A percentile compares a stretch with the other conserved stretches of the same genome.
Conservation (phyloP, 352 stramenopile species). For the Plasmopara halstedii region DNA sequence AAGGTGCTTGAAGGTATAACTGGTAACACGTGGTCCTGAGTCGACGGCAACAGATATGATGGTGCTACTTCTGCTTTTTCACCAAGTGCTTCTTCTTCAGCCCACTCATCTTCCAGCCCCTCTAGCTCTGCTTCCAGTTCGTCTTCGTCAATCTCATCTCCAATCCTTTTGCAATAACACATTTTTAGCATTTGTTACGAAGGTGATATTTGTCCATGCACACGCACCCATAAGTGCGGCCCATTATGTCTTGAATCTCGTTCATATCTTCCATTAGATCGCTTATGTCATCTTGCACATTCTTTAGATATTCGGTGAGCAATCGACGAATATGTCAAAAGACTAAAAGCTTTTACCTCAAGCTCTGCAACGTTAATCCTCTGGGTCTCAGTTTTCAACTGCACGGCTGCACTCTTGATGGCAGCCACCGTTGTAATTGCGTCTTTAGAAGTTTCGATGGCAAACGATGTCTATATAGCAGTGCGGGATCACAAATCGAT, state of each 20-base stretch:
- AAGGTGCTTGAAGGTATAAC: constrained; percentile 39
- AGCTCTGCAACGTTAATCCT: constrained; percentile 95
- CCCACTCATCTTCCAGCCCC: constrained; percentile 91
- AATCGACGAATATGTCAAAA: no score
- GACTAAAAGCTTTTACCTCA: constrained; percentile 74
- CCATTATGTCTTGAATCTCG: constrained; percentile 96
- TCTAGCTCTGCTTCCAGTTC: constrained; percentile 93
- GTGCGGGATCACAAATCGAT: not conserved
- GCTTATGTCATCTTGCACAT: constrained; percentile 95
- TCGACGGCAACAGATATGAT: constrained; percentile 55
- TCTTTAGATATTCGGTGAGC: constrained; percentile 28
- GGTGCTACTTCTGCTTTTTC: constrained; percentile 39
- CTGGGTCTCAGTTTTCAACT: constrained; percentile 92
- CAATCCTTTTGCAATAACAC: no score
- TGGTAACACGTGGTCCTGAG: constrained; percentile 50
- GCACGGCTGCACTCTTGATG: constrained; percentile 90
- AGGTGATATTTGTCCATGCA: not conserved
- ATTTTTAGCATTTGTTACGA: no score
- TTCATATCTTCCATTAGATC: constrained; percentile 98
- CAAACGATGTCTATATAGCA: constrained; percentile 53
- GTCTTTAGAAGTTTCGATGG: constrained; percentile 90
- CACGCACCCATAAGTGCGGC: constrained; percentile 88
- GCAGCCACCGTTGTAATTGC: constrained; percentile 89
- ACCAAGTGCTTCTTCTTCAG: constrained; percentile 48
- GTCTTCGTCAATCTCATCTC: constrained; percentile 91